A percentile compares a stretch with the other conserved stretches of the same genome.
Evolutionary conservation across 805 yeast genomes (phyloP).

Genomic region (Nakazawaea populi): DNA sequence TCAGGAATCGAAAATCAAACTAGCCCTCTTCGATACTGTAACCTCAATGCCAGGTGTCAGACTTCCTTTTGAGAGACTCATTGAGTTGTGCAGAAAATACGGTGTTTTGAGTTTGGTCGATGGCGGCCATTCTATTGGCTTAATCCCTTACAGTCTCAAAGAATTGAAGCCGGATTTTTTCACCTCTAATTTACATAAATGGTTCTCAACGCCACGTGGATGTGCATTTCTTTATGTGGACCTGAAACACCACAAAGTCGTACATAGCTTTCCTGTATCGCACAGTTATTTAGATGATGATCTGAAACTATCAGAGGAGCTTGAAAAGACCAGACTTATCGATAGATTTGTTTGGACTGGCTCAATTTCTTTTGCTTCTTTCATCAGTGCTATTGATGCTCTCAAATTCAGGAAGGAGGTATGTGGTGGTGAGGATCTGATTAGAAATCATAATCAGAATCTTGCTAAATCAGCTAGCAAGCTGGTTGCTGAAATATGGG

Average conservation of each 20-base stretch:
- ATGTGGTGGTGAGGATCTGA: slow-evolving; percentile 57
- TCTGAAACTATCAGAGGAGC: slow-evolving; percentile 18
- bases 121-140: slow-evolving; percentile 69
- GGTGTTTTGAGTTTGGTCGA: slow-evolving; percentile 53
- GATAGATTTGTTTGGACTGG: slow-evolving; percentile 48
- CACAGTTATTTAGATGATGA: slow-evolving; percentile 35
- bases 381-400: slow-evolving; percentile 40
- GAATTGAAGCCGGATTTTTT: slow-evolving; percentile 52
- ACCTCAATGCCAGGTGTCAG: slow-evolving; percentile 59
- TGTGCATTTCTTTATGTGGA: slow-evolving; percentile 55
- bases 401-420: slow-evolving; percentile 42
- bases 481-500: slow-evolving; percentile 32
- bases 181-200: slow-evolving; percentile 62
- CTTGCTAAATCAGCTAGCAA: slow-evolving; percentile 41
- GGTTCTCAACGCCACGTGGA: slow-evolving; percentile 56
- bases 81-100: slow-evolving; percentile 37
- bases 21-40: slow-evolving; percentile 53
- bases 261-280: slow-evolving; percentile 57
- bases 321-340: slow-evolving; percentile 24
- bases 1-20: slow-evolving; percentile 22
- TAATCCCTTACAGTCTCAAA: slow-evolving; percentile 35
- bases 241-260: slow-evolving; percentile 37
- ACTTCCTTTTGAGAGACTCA: slow-evolving; percentile 49
- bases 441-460: slow-evolving; percentile 38
- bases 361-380: slow-evolving; percentile 40